Evolutionary conservation across 2,329 filamentous ascomycete genomes (phyloP).

Genomic region (Ilyonectria sp.): DNA sequence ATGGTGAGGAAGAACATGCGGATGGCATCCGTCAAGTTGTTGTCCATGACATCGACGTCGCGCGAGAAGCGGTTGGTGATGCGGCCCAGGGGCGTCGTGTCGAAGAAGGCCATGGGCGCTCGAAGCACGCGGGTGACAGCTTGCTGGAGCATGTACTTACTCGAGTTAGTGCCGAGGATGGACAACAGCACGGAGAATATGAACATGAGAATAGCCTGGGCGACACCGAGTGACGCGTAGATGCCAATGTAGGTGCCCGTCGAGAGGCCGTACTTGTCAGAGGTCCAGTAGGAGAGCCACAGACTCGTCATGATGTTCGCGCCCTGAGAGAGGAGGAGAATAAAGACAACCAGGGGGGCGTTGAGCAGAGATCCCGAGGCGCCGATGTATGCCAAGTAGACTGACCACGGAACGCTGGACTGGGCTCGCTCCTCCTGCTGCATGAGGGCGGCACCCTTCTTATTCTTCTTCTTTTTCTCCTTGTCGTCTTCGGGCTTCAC

Average conservation of each 20-base stretch:
- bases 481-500: conserved; percentile 56
- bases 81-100: conserved; percentile 93
- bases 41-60: conserved; percentile 97
- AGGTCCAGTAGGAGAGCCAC: conserved; percentile 96
- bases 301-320: conserved; percentile 90
- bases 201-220: conserved; percentile 84
- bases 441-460: conserved; percentile 77
- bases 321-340: conserved; percentile 82
- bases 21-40: conserved; percentile 88
- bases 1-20: conserved; percentile 93
- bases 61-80: conserved; percentile 98
- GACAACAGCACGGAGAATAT: conserved; percentile 84
- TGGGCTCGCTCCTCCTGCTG: conserved; percentile 80
- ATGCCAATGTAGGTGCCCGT: conserved; percentile 81
- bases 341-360: conserved; percentile 72
- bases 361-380: conserved; percentile 82
- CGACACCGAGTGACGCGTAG: conserved; percentile 79
- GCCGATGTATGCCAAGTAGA: conserved; percentile 83
- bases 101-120: conserved; percentile 91
- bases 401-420: conserved; percentile 82
- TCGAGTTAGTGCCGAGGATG: conserved; percentile 84
- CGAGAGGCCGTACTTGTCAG: conserved; percentile 78
- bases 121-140: conserved; percentile 85
- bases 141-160: conserved; percentile 83
- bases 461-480: conserved; percentile 70